Base-by-base conservation (phyloP, 2,329 filamentous ascomycete species). In the Calonectria pauciramosa region DNA sequence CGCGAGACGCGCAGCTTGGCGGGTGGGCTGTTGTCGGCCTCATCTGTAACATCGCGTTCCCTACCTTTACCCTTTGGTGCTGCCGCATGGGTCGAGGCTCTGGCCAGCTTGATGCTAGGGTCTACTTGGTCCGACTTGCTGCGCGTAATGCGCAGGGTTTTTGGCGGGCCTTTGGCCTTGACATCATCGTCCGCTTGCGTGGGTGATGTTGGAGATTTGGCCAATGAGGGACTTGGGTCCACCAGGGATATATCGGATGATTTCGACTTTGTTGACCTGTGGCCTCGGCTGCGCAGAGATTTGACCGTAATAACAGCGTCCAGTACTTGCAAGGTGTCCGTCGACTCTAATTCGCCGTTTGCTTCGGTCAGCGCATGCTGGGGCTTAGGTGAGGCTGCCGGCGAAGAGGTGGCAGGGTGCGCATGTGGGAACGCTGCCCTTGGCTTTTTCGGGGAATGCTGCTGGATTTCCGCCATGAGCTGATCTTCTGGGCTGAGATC, bases 201-300 rank as follows among this genome's bases (percentile, higher is more conserved):
- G 30, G 71, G 68, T 26, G 68, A 64, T 28, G 76, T 71, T 32
- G 80, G 72, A 18, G 76, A 54, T 68, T 68, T 82, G 38, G 82
- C 82, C 52, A 85, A 74, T 36, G 74, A 72, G n/a, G 83, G 68
- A 63, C 82, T 84, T 5, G 83, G 82, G 66, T 85, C 83, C 13
- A 71, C 69, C n/a, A 71, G 73, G 28, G 75, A 72, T 38, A 77
- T 75, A 44, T 80, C 77, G 72, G 72, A 76, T 30, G 81, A 81
- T 75, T 75, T 75, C 18, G 81, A 81, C 71, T 73, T 75, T 20
- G 68, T 78, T 69, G 74, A 78, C 56, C 74, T 75, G 44, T 81
- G 82, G 36, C 78, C 78, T 30, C 80, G 80, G 74, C 82, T 82
- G 38, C 83, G 83, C 32, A 84, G 77, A 20, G 82, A 81, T 65